phyloP scores from a whole-genome alignment of 352 stramenopile genomes.

The Phytophthora hybrid region DNA sequence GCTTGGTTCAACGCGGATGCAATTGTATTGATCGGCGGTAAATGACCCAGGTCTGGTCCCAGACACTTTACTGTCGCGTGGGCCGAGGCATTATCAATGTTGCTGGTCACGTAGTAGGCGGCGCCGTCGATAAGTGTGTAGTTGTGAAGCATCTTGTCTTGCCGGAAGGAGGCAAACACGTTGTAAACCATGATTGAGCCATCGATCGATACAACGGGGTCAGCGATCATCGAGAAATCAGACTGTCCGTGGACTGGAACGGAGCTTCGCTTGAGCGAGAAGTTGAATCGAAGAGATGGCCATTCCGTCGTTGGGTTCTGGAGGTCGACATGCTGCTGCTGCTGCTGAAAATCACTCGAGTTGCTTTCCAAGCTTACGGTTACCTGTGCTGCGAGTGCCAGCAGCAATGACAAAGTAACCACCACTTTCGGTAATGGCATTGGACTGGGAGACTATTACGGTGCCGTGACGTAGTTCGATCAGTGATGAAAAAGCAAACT shows the following conservation, averaged over 20 bases:
- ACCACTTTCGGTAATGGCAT: too few relatives aligned
- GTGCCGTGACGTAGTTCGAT: too few relatives aligned
- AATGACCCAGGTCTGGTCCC: background rate
- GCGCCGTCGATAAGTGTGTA: constrained; percentile 12
- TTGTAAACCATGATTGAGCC: constrained; percentile 21
- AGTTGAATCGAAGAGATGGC: constrained; percentile 36
- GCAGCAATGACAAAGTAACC: too few relatives aligned
- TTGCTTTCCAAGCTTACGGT: too few relatives aligned
- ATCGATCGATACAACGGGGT: constrained; percentile 14
- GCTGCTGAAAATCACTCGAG: too few relatives aligned
- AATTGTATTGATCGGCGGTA: constrained; percentile 17
- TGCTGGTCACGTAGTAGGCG: background rate
- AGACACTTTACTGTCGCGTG: background rate
- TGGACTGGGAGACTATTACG: too few relatives aligned
- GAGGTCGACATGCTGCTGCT: too few relatives aligned
- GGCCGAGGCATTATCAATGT: background rate
- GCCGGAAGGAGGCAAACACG: constrained; percentile 13
- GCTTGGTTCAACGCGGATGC: constrained; percentile 4
- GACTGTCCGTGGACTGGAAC: constrained; percentile 40
- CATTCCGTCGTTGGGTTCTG: constrained; percentile 8
- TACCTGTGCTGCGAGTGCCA: too few relatives aligned
- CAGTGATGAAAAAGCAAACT: too few relatives aligned
- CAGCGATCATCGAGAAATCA: constrained; percentile 34
- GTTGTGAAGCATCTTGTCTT: constrained; percentile 15
- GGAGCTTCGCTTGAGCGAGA: constrained; percentile 42